Evolutionary conservation across 768 basidiomycete species (phyloP).

Genomic region (Lactifluus subvellereus): DNA sequence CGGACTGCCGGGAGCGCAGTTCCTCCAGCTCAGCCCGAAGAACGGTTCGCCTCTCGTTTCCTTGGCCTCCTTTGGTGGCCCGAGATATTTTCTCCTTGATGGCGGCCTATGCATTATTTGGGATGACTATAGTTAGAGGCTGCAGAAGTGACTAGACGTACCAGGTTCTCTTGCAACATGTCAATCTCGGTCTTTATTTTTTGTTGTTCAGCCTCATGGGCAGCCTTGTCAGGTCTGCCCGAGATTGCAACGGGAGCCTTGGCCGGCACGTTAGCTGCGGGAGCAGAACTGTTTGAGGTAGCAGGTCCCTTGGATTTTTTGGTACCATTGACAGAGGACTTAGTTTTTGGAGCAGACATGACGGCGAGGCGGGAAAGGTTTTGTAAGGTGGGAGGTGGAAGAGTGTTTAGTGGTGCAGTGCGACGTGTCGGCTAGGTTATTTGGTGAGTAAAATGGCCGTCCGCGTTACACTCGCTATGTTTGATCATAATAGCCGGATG

Average conservation of each 20-base stretch:
- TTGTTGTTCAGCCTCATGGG: conserved; percentile 82
- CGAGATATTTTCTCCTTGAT: conserved; percentile 72
- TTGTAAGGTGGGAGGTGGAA: conserved; percentile 25
- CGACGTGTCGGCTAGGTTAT: neutral
- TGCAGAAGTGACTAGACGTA: conserved; percentile 37
- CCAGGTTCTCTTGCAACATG: conserved; percentile 69
- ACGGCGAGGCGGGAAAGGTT: neutral
- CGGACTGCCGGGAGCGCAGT: conserved; percentile 74
- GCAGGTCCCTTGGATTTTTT: conserved; percentile 26
- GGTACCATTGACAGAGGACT: conserved; percentile 40
- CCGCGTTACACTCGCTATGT: neutral
- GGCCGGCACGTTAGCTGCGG: conserved; percentile 20
- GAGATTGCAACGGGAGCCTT: conserved; percentile 30
- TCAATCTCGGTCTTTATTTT: conserved; percentile 81
- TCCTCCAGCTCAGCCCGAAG: conserved; percentile 78
- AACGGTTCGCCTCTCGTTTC: conserved; percentile 62
- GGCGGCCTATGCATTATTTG: conserved; percentile 42
- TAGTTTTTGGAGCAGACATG: conserved; percentile 48
- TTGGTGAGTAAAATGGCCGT: conserved; percentile 1
- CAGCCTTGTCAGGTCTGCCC: conserved; percentile 78
- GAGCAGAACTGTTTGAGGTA: conserved; percentile 42
- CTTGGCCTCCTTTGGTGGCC: conserved; percentile 52
- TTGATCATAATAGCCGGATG: neutral
- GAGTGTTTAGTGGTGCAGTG: neutral
- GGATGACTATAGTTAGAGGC: conserved; percentile 21